These are phyloP conservation scores for Fusarium keratoplasticum DNA, from an alignment of 2,329 filamentous ascomycete genomes.

Conservation along the genomic window DNA sequence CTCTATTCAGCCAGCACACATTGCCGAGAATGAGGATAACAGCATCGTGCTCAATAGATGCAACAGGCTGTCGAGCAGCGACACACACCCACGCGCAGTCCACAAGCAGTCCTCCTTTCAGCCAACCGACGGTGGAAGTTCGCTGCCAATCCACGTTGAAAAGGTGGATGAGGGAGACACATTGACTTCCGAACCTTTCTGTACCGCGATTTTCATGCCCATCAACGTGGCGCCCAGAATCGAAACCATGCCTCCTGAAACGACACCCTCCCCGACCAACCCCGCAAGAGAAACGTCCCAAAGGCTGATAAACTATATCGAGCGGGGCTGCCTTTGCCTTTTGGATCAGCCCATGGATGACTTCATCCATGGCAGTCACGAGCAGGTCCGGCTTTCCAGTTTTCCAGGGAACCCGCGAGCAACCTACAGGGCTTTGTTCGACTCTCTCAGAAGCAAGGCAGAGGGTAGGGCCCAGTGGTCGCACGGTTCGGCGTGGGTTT, in stretches of 20 bases:
- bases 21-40: not conserved
- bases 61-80: not conserved
- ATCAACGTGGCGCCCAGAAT: not conserved
- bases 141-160: not conserved
- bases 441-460: not conserved
- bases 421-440: not conserved
- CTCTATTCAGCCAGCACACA: not conserved
- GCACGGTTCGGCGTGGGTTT: not conserved
- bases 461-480: not conserved
- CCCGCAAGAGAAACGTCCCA: not conserved
- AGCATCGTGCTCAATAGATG: not conserved
- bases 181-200: not conserved
- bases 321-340: not conserved
- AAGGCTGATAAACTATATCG: not conserved
- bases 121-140: not conserved
- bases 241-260: not conserved
- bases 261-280: not conserved
- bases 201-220: not conserved
- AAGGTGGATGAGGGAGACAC: not conserved
- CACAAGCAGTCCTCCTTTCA: not conserved
- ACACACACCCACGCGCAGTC: not conserved
- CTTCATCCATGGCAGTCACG: not conserved
- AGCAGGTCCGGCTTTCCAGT: not conserved
- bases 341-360: not conserved
- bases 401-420: not conserved